A percentile compares a stretch with the other conserved stretches of the same genome.
phyloP scores from a whole-genome alignment of 306 rosid genomes.

The Sechiopsis laciniata region DNA sequence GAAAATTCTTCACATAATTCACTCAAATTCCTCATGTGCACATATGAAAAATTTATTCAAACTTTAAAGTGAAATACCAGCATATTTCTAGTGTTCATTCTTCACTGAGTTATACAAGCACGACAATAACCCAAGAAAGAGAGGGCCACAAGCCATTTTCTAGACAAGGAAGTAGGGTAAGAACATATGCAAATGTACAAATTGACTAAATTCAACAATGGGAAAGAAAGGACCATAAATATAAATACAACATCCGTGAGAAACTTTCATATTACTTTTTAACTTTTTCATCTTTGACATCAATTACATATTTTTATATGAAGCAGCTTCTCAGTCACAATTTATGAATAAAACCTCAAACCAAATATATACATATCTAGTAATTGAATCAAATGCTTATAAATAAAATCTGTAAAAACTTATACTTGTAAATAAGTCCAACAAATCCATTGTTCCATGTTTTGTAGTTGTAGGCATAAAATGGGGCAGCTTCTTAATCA shows the following conservation, averaged over 20 bases:
- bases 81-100: not conserved
- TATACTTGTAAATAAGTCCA: too few species aligned
- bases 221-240: not conserved
- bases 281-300: not conserved
- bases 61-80: not conserved
- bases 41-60: not conserved
- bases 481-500: not conserved
- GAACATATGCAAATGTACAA: not conserved
- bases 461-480: not conserved
- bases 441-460: too few species aligned
- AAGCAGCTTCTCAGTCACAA: not conserved
- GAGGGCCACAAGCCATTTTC: conserved; percentile 6
- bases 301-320: not conserved
- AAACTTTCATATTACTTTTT: not conserved
- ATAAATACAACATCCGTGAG: not conserved
- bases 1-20: not conserved
- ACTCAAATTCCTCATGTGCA: not conserved
- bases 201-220: not conserved
- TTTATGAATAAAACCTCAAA: not conserved
- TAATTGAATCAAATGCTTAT: not conserved
- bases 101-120: not conserved
- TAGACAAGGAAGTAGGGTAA: not conserved
- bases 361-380: not conserved
- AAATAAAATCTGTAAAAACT: too few species aligned
- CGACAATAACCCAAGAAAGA: not conserved